phyloP scores from a whole-genome alignment of 2,329 filamentous ascomycete genomes.

The Daldinia eschscholtzii region DNA sequence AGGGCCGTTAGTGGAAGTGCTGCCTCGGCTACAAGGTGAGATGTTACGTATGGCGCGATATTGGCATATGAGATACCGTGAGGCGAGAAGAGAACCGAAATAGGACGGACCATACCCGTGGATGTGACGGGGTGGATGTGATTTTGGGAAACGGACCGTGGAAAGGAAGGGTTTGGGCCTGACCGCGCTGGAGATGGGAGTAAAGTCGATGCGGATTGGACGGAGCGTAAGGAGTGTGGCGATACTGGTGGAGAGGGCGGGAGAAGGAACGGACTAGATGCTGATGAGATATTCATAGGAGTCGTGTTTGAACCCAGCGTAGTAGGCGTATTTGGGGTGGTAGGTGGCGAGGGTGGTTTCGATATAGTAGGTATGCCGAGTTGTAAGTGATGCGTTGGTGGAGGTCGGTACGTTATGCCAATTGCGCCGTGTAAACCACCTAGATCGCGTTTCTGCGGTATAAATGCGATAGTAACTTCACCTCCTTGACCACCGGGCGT shows the following conservation, averaged over 20 bases:
- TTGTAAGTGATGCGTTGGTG: slow-evolving; percentile 52
- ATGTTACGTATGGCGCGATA: slow-evolving; percentile 67
- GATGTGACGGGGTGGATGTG: slow-evolving; percentile 41
- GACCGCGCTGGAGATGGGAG: slow-evolving; percentile 46
- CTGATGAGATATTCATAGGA: slow-evolving; percentile 31
- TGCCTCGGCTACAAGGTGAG: slow-evolving; percentile 67
- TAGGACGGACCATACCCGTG: slow-evolving; percentile 53
- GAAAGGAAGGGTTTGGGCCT: slow-evolving; percentile 22
- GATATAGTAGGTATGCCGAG: slow-evolving; percentile 23
- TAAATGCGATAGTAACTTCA: slow-evolving; percentile 78
- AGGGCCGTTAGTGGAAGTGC: slow-evolving; percentile 73
- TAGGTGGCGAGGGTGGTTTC: slow-evolving; percentile 50
- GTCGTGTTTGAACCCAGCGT: slow-evolving; percentile 25
- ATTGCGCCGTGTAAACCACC: slow-evolving; percentile 74
- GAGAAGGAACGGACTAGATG: slow-evolving; percentile 43
- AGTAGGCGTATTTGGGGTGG: slow-evolving; percentile 49
- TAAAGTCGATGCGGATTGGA: slow-evolving; percentile 55
- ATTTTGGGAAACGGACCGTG: slow-evolving; percentile 23
- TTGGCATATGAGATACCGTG: slow-evolving; percentile 69
- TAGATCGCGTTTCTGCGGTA: slow-evolving; percentile 71
- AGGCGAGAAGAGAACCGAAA: slow-evolving; percentile 74
- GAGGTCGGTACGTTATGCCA: slow-evolving; percentile 78
- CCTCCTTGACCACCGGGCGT: slow-evolving; percentile 67
- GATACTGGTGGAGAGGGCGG: slow-evolving; percentile 56
- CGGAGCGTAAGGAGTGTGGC: slow-evolving; percentile 53